A percentile compares a stretch with the other conserved stretches of the same genome.
Evolutionary conservation across 768 basidiomycete species (phyloP).

Genomic region (Lentinus brumalis): DNA sequence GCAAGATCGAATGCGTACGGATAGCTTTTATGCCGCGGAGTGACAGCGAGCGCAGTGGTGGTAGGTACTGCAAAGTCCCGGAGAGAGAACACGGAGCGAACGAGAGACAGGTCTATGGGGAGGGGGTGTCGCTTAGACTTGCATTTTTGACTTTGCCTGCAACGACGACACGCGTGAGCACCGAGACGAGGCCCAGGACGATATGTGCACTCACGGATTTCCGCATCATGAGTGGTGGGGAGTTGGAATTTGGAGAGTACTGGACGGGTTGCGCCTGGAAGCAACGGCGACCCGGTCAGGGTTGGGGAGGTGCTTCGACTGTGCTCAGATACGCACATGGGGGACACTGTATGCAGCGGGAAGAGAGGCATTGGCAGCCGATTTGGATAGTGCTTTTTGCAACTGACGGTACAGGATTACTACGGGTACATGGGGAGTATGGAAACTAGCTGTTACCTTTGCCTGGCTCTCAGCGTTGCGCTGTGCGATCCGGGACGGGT

Average conservation of each 20-base stretch:
- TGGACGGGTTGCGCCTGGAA: constrained; percentile 19
- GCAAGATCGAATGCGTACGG: constrained; percentile 23
- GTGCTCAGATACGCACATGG: constrained; percentile 20
- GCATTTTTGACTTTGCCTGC: constrained; percentile 32
- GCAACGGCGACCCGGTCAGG: constrained; percentile 3
- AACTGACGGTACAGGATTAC: constrained; percentile 42
- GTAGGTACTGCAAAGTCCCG: constrained; percentile 29
- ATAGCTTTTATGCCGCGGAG: constrained; percentile 24
- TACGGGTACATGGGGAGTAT: background rate
- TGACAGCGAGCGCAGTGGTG: constrained; percentile 13
- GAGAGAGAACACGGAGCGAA: background rate
- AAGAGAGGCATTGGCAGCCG: constrained; percentile 30
- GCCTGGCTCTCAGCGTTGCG: constrained; percentile 74
- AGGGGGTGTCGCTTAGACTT: constrained; percentile 22
- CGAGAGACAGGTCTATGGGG: constrained; percentile 23
- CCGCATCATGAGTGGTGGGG: constrained; percentile 37
- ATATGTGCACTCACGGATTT: constrained; percentile 30
- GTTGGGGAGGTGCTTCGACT: background rate
- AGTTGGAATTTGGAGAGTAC: constrained; percentile 25
- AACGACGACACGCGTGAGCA: background rate
- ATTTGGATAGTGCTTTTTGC: constrained; percentile 64
- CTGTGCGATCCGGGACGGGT: constrained; percentile 65
- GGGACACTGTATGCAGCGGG: constrained; percentile 19
- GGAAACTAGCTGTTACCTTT: constrained; percentile 50
- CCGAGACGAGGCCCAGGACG: no score